These are phyloP conservation scores for Aspergillus haitiensis DNA, from an alignment of 495 filamentous ascomycete species.

Conservation along the genomic window DNA sequence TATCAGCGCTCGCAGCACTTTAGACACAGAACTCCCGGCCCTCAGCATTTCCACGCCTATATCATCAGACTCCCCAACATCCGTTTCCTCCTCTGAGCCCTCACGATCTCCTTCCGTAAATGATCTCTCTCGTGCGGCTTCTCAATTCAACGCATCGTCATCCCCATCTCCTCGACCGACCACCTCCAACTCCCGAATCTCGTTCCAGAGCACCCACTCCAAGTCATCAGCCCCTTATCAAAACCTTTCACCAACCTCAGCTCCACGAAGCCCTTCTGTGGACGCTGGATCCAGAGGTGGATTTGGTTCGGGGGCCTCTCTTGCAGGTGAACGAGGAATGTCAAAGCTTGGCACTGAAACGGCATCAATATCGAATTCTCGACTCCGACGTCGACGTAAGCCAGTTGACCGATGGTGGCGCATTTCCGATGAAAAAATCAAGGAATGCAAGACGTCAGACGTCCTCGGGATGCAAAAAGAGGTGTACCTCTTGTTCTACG, in stretches of 20 bases:
- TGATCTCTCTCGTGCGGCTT: constrained; percentile 12
- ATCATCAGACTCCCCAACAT: constrained; percentile 47
- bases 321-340: constrained; percentile 24
- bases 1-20: constrained; percentile 30
- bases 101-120: constrained; percentile 18
- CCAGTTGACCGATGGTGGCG: constrained; percentile 87
- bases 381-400: constrained; percentile 58
- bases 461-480: constrained; percentile 92
- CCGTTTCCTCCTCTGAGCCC: constrained; percentile 24
- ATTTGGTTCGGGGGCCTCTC: constrained; percentile 29
- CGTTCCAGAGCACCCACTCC: constrained; percentile 39
- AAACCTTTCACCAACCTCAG: constrained; percentile 27
- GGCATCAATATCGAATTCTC: constrained; percentile 27
- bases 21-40: constrained; percentile 30
- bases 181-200: constrained; percentile 40
- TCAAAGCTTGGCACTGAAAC: constrained; percentile 31
- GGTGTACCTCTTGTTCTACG: constrained; percentile 96
- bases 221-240: constrained; percentile 34
- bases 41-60: constrained; percentile 38
- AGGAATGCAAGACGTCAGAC: constrained; percentile 87
- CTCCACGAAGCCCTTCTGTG: constrained; percentile 31
- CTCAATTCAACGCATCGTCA: constrained; percentile 28
- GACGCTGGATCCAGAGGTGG: constrained; percentile 33
- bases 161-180: constrained; percentile 41
- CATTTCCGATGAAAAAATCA: constrained; percentile 96